Evolutionary conservation across 2,329 filamentous ascomycete genomes (phyloP).

Genomic region (Xylaria polymorpha): DNA sequence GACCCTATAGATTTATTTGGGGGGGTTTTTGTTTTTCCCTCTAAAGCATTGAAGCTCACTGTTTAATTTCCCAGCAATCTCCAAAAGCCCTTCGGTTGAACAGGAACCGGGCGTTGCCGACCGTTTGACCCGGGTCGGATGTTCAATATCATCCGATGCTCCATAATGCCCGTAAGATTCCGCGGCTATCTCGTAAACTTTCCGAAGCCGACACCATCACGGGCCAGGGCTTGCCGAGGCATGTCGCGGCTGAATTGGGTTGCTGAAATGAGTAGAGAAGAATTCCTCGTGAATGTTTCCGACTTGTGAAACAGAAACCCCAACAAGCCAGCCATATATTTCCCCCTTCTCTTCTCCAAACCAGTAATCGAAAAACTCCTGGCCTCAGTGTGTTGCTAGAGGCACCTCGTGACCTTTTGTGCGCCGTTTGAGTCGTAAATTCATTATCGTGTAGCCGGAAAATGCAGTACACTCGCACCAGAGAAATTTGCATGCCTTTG

Average conservation of each 20-base stretch:
- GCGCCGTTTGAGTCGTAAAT: constrained; percentile 23
- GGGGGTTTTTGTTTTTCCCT: background rate
- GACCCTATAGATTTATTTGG: background rate
- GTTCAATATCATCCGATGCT: constrained; percentile 32
- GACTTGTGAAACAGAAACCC: background rate
- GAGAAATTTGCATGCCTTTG: background rate
- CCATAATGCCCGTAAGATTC: constrained; percentile 25
- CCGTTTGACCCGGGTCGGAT: constrained; percentile 29
- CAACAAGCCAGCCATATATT: background rate
- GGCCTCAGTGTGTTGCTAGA: background rate
- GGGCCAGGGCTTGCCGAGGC: constrained; percentile 26
- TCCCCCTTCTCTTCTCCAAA: background rate
- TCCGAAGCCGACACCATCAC: constrained; percentile 20
- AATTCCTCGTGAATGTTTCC: constrained; percentile 1
- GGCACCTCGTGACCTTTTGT: constrained; percentile 14
- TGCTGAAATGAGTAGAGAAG: constrained; percentile 18
- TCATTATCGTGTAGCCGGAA: constrained; percentile 16
- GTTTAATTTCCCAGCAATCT: constrained; percentile 10
- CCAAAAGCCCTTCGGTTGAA: background rate
- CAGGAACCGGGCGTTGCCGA: constrained; percentile 23
- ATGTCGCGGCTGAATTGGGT: constrained; percentile 11
- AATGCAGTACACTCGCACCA: background rate
- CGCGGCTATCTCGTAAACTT: constrained; percentile 14
- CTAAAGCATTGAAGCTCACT: background rate
- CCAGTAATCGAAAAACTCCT: background rate